These are phyloP conservation scores for Vitis riparia DNA, from an alignment of 164 flowering plant genomes.

Conservation along the genomic window DNA sequence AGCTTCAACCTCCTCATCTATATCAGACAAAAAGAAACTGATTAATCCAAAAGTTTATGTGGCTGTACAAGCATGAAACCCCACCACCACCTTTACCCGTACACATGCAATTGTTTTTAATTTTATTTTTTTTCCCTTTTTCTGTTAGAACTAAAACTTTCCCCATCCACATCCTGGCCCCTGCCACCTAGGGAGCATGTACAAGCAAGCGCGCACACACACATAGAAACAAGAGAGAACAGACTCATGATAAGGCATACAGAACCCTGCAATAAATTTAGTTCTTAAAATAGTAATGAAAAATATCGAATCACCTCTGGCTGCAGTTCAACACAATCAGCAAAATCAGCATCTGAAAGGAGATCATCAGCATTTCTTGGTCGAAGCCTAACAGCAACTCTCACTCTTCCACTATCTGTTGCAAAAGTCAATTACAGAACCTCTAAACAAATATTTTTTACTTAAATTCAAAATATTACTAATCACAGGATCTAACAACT, in stretches of 20 bases:
- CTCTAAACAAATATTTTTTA: background rate
- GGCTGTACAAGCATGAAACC: background rate
- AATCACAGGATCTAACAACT: background rate
- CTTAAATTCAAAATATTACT: background rate
- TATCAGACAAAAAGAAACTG: constrained; percentile 8
- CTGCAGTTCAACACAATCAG: constrained; percentile 80
- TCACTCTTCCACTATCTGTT: constrained; percentile 74
- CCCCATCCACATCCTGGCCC: no score
- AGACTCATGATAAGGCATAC: background rate
- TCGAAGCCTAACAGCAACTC: constrained; percentile 86
- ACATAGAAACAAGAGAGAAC: background rate
- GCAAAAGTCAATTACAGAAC: background rate
- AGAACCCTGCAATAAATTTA: constrained; percentile 1
- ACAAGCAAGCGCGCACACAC: no score
- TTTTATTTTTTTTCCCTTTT: no score
- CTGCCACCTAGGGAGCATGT: background rate
- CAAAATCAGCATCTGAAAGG: constrained; percentile 70
- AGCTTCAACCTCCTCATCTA: constrained; percentile 79
- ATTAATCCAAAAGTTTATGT: background rate
- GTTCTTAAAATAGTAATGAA: background rate
- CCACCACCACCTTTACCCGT: no score
- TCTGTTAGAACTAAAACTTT: no score
- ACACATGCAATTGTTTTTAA: no score
- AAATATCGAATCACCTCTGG: constrained; percentile 65
- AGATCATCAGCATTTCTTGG: constrained; percentile 78